Evolutionary conservation across 23 red algal genomes (phyloP), one percentile per base, ranked within the genome.

Genomic region (Agarophyton chilense): DNA sequence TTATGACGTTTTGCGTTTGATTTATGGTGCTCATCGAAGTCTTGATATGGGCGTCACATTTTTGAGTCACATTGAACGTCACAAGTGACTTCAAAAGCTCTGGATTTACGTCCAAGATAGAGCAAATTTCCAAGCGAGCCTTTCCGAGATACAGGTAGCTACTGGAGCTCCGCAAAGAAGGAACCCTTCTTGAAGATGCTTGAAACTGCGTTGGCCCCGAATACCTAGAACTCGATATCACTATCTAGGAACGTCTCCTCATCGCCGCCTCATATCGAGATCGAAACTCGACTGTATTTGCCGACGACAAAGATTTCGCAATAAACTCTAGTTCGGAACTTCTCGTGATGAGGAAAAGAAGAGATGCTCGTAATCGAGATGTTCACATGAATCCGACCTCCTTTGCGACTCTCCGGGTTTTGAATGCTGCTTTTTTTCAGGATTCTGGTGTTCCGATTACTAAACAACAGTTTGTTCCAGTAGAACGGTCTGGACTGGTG

Each of bases 191-290:
- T 38, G 79, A 56, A 22, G 90, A 67, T 35, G 74, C 90, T 41
- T 33, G 71, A 44, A 84, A 31, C 64, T 77, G 79, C 40, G 76
- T 71, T 10, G 68, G 55, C 16, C 79, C 90, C 2, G 90, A 79
- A 64, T 77, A 77, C 52, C 39, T 93, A 26, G 90, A 84, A 26
- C 33, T 75, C 18, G 80, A 74, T 40, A 28, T 53, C 1, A 42
- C 24, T 1, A 42, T 43, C 14, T 80, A 85, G 73, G 77, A 93
- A 75, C 60, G 36, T 0, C 67, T 93, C 28, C 72, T 93, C 35
- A 60, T 44, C 19, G 90, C 90, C 18, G 90, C 90, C 18, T 63
- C 79, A 49, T 83, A 85, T 66, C 79, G 90, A 38, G 67, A 80
- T 46, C 33, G 75, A 39, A 54, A 68, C 58, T 72, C 73, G 17